Percentiles rank a stretch among this genome's conserved stretches.
Evolutionary conservation across 1,284 basidiomycete genomes (phyloP).

Genomic region (Leccinum fallax): DNA sequence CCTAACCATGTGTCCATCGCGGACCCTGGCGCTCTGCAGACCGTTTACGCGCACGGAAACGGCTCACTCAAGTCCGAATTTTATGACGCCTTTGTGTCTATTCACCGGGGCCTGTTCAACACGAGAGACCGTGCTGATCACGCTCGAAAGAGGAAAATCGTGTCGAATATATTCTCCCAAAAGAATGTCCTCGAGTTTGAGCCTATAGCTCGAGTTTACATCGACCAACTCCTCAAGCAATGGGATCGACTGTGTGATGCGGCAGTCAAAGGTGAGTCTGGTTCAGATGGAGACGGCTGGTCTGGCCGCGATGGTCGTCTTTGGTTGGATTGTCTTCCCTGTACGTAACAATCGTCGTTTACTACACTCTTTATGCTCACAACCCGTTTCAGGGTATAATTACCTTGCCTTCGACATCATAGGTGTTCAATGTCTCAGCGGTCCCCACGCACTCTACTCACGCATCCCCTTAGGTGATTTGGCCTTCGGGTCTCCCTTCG

Average conservation of each 20-base stretch:
- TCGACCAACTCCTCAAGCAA: slow-evolving; percentile 64
- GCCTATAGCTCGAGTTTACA: slow-evolving; percentile 69
- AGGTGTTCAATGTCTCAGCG: slow-evolving; percentile 33
- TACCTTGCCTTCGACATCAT: slow-evolving; percentile 91
- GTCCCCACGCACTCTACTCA: slow-evolving; percentile 8
- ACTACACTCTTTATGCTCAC: slow-evolving; percentile 1
- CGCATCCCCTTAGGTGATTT: slow-evolving; percentile 55
- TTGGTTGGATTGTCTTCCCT: slow-evolving; percentile 76
- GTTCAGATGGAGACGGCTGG: slow-evolving; percentile 71
- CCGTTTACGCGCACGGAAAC: slow-evolving; percentile 80
- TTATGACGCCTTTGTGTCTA: slow-evolving; percentile 80
- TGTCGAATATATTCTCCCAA: slow-evolving; percentile 86
- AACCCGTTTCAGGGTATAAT: slow-evolving; percentile 55
- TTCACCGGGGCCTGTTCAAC: slow-evolving; percentile 81
- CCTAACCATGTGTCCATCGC: slow-evolving; percentile 87
- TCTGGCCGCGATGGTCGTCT: slow-evolving; percentile 58
- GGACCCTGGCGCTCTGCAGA: slow-evolving; percentile 74
- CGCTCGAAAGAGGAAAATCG: slow-evolving; percentile 86
- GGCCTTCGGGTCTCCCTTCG: slow-evolving; percentile 86
- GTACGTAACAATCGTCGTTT: slow-evolving; percentile 40
- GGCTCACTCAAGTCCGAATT: slow-evolving; percentile 78
- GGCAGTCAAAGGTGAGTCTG: slow-evolving; percentile 56
- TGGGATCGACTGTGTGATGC: slow-evolving; percentile 77
- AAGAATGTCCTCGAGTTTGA: slow-evolving; percentile 85
- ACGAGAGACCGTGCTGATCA: slow-evolving; percentile 83